phyloP scores from a whole-genome alignment of 2,329 filamentous ascomycete genomes.

The Orbilia blumenaviensis region DNA sequence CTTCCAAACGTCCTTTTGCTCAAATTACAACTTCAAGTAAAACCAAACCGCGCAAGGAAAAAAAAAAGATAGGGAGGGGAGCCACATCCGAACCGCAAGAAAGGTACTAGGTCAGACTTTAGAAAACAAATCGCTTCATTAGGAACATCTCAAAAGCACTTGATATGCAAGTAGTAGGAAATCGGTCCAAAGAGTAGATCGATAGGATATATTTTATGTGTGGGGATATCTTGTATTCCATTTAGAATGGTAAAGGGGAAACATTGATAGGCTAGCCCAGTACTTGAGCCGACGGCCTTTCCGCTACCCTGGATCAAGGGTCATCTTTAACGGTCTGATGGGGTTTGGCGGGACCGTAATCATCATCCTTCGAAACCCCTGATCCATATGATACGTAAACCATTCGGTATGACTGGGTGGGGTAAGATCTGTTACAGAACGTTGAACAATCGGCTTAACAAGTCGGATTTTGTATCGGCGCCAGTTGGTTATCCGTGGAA shows the following conservation, averaged over 20 bases:
- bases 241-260: slow-evolving; percentile 2
- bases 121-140: slow-evolving; percentile 52
- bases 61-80: slow-evolving; percentile 7
- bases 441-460: slow-evolving; percentile 13
- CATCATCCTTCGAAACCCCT: slow-evolving; percentile 13
- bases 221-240: slow-evolving; percentile 11
- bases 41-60: slow-evolving; percentile 22
- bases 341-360: slow-evolving; percentile 4
- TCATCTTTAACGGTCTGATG: slow-evolving; percentile 11
- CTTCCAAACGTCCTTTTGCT: slow-evolving; percentile 38
- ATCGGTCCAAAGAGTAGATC: slow-evolving; percentile 17
- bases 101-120: slow-evolving; percentile 44
- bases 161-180: slow-evolving; percentile 25
- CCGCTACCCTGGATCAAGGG: neutral
- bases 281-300: neutral
- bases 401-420: slow-evolving; percentile 24
- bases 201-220: slow-evolving; percentile 3
- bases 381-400: slow-evolving; percentile 32
- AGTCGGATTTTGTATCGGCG: slow-evolving; percentile 23
- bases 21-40: slow-evolving; percentile 43
- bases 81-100: slow-evolving; percentile 7
- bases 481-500: slow-evolving; percentile 37
- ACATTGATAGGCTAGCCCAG: neutral
- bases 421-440: neutral
- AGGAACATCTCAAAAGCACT: slow-evolving; percentile 36